A percentile compares a stretch with the other conserved stretches of the same genome.
phyloP scores from a whole-genome alignment of 306 rosid species.

The Fragaria nilgerrensis region DNA sequence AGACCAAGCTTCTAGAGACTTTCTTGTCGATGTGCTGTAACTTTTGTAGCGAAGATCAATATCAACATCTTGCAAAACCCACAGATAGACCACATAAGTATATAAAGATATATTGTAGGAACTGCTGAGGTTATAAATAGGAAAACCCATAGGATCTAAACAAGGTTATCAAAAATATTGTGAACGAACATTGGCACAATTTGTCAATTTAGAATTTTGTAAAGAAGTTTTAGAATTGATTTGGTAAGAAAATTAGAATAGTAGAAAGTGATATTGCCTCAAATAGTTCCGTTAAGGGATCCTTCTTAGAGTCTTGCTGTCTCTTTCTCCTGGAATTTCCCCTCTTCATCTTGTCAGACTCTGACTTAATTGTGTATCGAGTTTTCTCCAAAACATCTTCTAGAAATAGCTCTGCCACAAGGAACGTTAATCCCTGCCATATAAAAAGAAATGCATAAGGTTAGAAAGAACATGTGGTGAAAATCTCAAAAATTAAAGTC shows the following conservation, averaged over 20 bases:
- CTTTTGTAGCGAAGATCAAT: constrained; percentile 60
- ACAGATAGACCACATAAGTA: constrained; percentile 13
- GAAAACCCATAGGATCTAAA: neutral
- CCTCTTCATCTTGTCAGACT: constrained; percentile 68
- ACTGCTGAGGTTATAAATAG: neutral
- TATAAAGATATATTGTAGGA: neutral
- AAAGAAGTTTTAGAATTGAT: neutral
- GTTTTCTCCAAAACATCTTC: constrained; percentile 92
- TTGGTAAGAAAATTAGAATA: constrained; percentile 1
- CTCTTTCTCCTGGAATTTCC: constrained; percentile 79
- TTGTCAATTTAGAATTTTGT: neutral
- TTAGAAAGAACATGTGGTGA: constrained; percentile 20
- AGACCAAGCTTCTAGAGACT: constrained; percentile 93
- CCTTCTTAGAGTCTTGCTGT: constrained; percentile 83
- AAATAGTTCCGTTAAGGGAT: constrained; percentile 78
- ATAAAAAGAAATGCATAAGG: constrained; percentile 7
- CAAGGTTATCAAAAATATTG: neutral
- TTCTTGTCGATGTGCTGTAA: constrained; percentile 63
- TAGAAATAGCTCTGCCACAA: constrained; percentile 76
- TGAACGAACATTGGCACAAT: neutral
- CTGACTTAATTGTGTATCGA: constrained; percentile 64
- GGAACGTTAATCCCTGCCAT: constrained; percentile 81
- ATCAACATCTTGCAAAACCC: constrained; percentile 63
- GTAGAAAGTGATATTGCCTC: constrained; percentile 55
- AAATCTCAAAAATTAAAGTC: neutral